Conservation (phyloP, 2,329 filamentous ascomycete species). For the Colletotrichum theobromicola region DNA sequence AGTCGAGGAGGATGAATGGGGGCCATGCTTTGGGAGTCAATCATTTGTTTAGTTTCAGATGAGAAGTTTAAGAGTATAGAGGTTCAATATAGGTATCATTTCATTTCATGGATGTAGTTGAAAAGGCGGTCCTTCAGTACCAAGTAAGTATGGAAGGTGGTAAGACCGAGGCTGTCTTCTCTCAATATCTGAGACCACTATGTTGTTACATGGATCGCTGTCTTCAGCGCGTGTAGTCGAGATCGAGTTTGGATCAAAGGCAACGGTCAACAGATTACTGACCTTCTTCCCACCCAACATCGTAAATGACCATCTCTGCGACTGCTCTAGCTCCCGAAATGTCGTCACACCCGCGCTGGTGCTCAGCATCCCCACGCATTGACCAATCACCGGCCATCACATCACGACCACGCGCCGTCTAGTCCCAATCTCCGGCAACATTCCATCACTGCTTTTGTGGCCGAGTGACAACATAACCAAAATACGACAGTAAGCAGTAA, state of each 20-base stretch:
- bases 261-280: neutral
- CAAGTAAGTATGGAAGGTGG: too few species aligned
- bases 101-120: neutral
- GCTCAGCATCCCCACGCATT: neutral
- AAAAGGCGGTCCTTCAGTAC: too few species aligned
- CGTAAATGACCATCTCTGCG: neutral
- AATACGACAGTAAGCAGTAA: neutral
- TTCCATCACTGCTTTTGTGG: neutral
- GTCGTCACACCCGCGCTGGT: constrained; percentile 7
- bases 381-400: constrained; percentile 6
- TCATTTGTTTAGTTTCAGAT: neutral
- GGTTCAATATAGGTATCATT: neutral
- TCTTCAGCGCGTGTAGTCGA: neutral
- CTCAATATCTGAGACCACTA: too few species aligned
- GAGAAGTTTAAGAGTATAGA: neutral
- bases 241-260: neutral
- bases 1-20: neutral
- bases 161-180: too few species aligned
- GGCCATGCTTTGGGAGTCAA: neutral
- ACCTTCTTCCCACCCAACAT: neutral
- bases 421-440: neutral
- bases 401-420: neutral
- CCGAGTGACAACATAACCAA: neutral
- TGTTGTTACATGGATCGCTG: too few species aligned
- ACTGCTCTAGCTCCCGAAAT: neutral